These are phyloP conservation scores for Cornus controversa DNA, from an alignment of 148 eudicot species.

Conservation along the genomic window DNA sequence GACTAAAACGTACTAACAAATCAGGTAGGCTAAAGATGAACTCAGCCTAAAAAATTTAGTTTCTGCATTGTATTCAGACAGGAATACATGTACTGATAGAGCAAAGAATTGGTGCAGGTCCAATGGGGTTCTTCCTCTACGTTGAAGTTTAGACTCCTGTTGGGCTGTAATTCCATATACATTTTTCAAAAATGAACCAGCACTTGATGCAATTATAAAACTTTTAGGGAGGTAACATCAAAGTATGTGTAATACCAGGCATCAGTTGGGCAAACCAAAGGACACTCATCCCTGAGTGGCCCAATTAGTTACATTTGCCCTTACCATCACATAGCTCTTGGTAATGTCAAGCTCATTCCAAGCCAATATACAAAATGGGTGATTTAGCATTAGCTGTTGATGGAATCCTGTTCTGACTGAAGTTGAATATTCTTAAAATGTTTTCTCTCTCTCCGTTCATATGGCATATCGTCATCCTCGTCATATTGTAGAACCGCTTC, in stretches of 20 bases:
- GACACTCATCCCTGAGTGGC: neutral
- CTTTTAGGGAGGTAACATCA: neutral
- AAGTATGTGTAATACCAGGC: neutral
- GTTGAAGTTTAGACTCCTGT: neutral
- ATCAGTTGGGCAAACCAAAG: neutral
- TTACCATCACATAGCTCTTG: neutral
- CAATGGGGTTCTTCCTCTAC: no score
- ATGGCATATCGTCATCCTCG: neutral
- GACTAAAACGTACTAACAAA: neutral
- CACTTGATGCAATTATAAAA: neutral
- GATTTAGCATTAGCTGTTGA: neutral
- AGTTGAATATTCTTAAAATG: neutral
- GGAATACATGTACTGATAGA: neutral
- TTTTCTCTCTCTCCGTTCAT: neutral
- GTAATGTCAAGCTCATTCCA: neutral
- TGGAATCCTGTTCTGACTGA: no score
- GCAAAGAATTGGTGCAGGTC: neutral
- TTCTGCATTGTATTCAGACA: neutral
- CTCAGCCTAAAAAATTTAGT: no score
- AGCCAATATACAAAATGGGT: neutral
- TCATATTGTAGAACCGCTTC: neutral
- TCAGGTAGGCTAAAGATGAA: neutral
- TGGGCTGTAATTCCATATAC: neutral
- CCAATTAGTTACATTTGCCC: neutral
- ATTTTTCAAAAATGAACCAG: neutral